phyloP scores from a whole-genome alignment of 805 yeast species.

The Saturnispora silvae region DNA sequence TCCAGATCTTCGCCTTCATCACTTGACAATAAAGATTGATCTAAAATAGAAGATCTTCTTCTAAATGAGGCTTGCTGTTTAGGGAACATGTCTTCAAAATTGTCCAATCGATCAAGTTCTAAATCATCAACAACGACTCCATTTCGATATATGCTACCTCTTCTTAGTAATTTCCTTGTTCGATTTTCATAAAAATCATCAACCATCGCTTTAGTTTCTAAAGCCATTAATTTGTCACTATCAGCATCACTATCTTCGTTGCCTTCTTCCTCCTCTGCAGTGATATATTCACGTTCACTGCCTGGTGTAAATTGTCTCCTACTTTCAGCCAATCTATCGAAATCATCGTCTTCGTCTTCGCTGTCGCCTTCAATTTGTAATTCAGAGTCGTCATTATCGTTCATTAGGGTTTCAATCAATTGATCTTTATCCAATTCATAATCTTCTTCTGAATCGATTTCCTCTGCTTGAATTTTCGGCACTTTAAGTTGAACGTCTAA shows the following conservation, averaged over 20 bases:
- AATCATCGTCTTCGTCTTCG: slow-evolving; percentile 30
- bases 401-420: slow-evolving; percentile 29
- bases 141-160: slow-evolving; percentile 19
- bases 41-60: slow-evolving; percentile 41
- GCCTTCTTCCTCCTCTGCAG: slow-evolving; percentile 1
- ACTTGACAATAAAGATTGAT: slow-evolving; percentile 13
- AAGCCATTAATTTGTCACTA: slow-evolving; percentile 25
- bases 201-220: slow-evolving; percentile 34
- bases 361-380: slow-evolving; percentile 25
- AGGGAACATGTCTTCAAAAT: slow-evolving; percentile 15
- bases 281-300: slow-evolving; percentile 14
- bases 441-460: slow-evolving; percentile 48
- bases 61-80: slow-evolving; percentile 12
- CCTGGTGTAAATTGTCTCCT: slow-evolving; percentile 8
- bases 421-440: slow-evolving; percentile 47
- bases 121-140: slow-evolving; percentile 26
- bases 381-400: slow-evolving; percentile 30
- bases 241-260: slow-evolving; percentile 18
- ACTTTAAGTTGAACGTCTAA: slow-evolving; percentile 31
- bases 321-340: slow-evolving; percentile 13
- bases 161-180: slow-evolving; percentile 8
- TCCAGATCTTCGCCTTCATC: slow-evolving; percentile 9
- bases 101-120: slow-evolving; percentile 17
- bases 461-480: slow-evolving; percentile 39
- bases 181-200: slow-evolving; percentile 26